Evolutionary conservation across 139 green algal genomes (phyloP), one percentile per base, ranked within the genome.

Genomic region (Microglena sp.): DNA sequence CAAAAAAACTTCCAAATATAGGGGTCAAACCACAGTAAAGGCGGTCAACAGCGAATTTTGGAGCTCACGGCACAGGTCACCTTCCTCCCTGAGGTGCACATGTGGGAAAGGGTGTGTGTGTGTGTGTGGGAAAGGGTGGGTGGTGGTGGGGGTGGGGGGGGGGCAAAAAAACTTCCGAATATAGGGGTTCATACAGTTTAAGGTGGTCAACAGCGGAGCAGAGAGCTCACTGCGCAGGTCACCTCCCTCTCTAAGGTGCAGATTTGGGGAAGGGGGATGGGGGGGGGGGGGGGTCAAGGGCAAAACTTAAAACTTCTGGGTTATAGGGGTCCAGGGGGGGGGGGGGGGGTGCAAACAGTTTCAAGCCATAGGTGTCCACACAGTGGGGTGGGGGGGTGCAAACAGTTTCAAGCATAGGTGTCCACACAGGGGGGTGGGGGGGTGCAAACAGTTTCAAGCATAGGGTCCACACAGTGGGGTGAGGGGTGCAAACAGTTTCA

Each of bases 51-150:
- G 3, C 62, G 67, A 0, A 33, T 79, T 8, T 40, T 53, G 2
- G 73, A 79, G 62, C 67, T 79, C 33, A 46, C 72, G 40, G 62
- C 57, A 7, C 73, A 79, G 67, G 67, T 78, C 56, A 53, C 57
- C 8, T 26, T 22, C 2, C 66, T 72, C 15, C 22, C 27, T 24
- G 8, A 63, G 56, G 56, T 43, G 28, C 30, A 3, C 50, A 29
- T 64, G 58, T 64, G 58, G 22, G 28, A 5, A 34, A 24, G 54
- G 54, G 27, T 15, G 54, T n/a, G 21, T 55, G 31, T 29, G 22
- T 60, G 26, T 69, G 54, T 26, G 1, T 4, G 2, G 57, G 34
- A 0, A 26, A 7, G 35, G 56, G 54, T 55, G 28, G 24, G 34
- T 64, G n/a, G n/a, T n/a, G 33, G 6, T 18, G 21, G 22, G 6